These are phyloP conservation scores for Pontederia paniculata DNA, from an alignment of 176 grass and related monocot species.

Conservation along the genomic window DNA sequence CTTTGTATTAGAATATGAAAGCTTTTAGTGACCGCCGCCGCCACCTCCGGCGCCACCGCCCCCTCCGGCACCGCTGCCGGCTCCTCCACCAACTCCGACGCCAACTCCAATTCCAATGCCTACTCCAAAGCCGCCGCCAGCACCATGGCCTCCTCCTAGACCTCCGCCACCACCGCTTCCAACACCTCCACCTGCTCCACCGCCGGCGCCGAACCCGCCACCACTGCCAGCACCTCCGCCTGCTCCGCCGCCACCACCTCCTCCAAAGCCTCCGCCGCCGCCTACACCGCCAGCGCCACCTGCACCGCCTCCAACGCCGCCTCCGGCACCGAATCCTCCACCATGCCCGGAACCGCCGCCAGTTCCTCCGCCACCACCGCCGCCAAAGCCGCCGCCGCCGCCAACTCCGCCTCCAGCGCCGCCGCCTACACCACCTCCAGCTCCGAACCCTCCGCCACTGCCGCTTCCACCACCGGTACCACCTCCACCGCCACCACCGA, in stretches of 20 bases:
- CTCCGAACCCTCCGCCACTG: conserved; percentile 6
- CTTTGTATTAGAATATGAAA: too few species aligned
- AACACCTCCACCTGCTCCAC: conserved; percentile 5
- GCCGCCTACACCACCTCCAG: not conserved
- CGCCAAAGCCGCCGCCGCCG: conserved; percentile 3
- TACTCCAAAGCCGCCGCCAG: conserved; percentile 8
- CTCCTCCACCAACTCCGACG: too few species aligned
- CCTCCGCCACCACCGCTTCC: conserved; percentile 11
- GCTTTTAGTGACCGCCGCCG: too few species aligned
- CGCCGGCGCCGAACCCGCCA: not conserved
- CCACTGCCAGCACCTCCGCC: conserved; percentile 5
- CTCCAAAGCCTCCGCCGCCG: not conserved
- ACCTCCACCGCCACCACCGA: conserved; percentile 19
- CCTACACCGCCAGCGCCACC: not conserved
- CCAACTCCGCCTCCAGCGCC: conserved; percentile 21
- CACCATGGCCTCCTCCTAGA: not conserved
- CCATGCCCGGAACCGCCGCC: conserved; percentile 10
- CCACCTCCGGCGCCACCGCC: not conserved
- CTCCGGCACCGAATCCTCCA: conserved; percentile 1
- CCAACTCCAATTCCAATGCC: conserved; percentile 3
- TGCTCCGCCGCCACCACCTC: not conserved
- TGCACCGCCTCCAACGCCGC: not conserved
- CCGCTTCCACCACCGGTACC: conserved; percentile 9
- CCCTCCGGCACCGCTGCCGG: not conserved
- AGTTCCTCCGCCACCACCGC: not conserved